Evolutionary conservation across 108 stramenopile species (phyloP), one percentile per base, ranked within the genome.

Genomic region (Mayamaea pseudoterrestris): DNA sequence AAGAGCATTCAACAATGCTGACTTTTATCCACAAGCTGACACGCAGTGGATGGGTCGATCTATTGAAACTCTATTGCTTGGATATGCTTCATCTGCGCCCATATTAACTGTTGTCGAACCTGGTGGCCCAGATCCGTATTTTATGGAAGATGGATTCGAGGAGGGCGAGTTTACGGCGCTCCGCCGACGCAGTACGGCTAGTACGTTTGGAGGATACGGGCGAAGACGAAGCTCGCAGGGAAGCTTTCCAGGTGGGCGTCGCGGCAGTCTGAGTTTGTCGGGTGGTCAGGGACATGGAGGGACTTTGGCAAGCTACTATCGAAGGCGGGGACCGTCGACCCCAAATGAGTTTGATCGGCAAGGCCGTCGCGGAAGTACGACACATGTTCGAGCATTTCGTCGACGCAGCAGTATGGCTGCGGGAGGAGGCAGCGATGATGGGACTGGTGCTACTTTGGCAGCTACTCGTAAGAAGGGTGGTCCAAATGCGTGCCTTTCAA

Each of bases 31-130:
- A n/a, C n/a, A n/a, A n/a, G n/a, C n/a, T n/a, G n/a, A n/a, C n/a
- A n/a, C n/a, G n/a, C n/a, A 68, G 42, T 74, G 73, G 73, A 74
- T 65, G 73, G 60, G 73, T 24, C 52, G 73, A 13, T 65, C 60
- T 44, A 47, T 69, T 32, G 73, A 74, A 57, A 60, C 63, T 18
- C 60, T 74, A 5, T 44, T 74, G 30, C 34, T 65, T 45, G 73
- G 73, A 30, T 62, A 58, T 34, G 55, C 18, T 5, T 31, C 53
- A 0, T 47, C 47, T 7, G 55, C 55, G 3, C 62, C 67, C 17
- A 52, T 67, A 21, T 50, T 68, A 22, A 36, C 48, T 39, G 25
- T 61, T 8, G 39, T 51, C 1, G 60, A 68, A 50, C 45, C 53
- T 27, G 53, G 49, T 34, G 58, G 60, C 22, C 47, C 35, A 21